Conservation (phyloP, 139 green algal species). For the Pleodorina starrii region DNA sequence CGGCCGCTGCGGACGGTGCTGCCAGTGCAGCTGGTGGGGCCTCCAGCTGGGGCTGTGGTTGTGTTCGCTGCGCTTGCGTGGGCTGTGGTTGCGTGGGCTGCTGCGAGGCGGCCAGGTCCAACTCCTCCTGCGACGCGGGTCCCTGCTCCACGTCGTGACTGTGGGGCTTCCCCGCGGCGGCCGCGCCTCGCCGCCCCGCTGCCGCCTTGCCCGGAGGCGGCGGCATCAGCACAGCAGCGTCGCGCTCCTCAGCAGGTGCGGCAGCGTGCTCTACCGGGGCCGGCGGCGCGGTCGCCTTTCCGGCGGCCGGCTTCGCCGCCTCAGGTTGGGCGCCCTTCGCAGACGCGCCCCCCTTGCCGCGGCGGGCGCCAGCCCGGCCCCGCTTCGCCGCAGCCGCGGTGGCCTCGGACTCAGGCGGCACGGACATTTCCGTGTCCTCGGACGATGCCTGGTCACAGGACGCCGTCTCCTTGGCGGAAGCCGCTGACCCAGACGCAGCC, state of each 20-base stretch:
- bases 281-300: not conserved
- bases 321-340: not conserved
- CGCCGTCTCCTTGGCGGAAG: too few species aligned
- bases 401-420: not conserved
- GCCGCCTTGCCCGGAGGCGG: too few species aligned
- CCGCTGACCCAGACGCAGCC: not conserved
- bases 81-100: not conserved
- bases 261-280: too few species aligned
- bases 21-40: not conserved
- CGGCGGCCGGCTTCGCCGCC: not conserved
- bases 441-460: not conserved
- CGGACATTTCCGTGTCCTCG: not conserved
- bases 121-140: too few species aligned
- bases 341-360: not conserved
- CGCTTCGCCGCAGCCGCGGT: not conserved
- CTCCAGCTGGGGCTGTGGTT: not conserved
- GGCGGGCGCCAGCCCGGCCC: not conserved
- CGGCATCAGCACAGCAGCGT: too few species aligned
- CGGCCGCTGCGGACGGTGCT: too few species aligned
- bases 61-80: conserved; percentile 18
- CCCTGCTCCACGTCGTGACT: too few species aligned
- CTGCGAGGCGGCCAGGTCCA: not conserved
- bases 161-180: too few species aligned
- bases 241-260: too few species aligned
- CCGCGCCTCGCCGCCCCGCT: too few species aligned